phyloP scores from a whole-genome alignment of 2,329 filamentous ascomycete genomes.

The Ceratocystis eucalypticola region DNA sequence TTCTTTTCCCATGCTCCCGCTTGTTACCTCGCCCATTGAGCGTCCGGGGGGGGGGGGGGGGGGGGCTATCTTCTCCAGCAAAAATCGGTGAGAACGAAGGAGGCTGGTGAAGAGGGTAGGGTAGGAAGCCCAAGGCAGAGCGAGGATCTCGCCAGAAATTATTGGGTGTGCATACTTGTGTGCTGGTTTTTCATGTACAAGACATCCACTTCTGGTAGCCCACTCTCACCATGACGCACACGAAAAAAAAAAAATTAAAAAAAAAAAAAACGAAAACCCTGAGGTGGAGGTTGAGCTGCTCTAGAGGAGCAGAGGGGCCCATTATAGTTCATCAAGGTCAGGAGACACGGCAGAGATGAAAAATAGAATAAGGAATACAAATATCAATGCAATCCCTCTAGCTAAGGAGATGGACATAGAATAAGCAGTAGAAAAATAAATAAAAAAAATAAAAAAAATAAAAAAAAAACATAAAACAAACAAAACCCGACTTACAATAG shows the following conservation, averaged over 20 bases:
- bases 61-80: background rate
- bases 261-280: background rate
- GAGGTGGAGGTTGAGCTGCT: background rate
- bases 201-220: background rate
- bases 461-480: background rate
- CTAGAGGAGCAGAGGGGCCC: too few species aligned
- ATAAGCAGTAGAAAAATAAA: background rate
- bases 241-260: background rate
- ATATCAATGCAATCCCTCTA: too few species aligned
- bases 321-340: background rate
- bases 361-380: background rate
- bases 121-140: background rate
- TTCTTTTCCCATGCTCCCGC: background rate
- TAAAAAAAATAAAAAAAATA: background rate
- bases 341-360: background rate
- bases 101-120: background rate
- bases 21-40: too few species aligned
- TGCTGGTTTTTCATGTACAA: background rate
- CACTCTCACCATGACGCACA: background rate
- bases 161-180: background rate
- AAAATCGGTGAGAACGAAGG: conserved; percentile 1
- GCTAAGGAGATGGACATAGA: background rate
- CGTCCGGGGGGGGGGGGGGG: background rate
- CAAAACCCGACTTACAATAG: background rate
- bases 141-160: background rate